A percentile compares a stretch with the other conserved stretches of the same genome.
Conservation (phyloP, 257 asterid species). For the Cynanchum wilfordii region DNA sequence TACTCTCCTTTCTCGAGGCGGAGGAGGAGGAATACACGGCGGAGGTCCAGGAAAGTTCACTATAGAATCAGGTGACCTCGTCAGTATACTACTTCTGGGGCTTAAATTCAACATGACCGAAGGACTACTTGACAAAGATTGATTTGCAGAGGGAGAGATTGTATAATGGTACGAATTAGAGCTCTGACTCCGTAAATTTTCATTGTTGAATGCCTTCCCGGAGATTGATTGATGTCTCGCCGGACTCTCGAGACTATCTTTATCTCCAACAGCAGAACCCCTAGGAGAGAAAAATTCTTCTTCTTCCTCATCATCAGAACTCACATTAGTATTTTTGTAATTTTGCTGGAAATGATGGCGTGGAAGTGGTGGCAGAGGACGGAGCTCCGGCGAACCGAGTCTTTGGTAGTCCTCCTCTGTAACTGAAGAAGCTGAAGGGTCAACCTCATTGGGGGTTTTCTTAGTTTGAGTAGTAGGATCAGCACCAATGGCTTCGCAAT, state of each 20-base stretch:
- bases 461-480: not conserved
- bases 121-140: conserved; percentile 57
- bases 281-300: conserved; percentile 66
- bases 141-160: conserved; percentile 33
- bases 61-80: conserved; percentile 66
- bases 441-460: conserved; percentile 19
- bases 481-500: conserved; percentile 6
- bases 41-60: conserved; percentile 54
- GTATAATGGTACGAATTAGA: conserved; percentile 27
- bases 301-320: conserved; percentile 27
- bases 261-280: conserved; percentile 44
- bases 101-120: conserved; percentile 46
- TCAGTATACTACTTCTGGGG: conserved; percentile 58
- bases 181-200: conserved; percentile 27
- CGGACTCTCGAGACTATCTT: conserved; percentile 30
- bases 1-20: conserved; percentile 34
- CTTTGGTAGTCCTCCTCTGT: conserved; percentile 27
- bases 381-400: conserved; percentile 87
- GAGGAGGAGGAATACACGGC: conserved; percentile 51
- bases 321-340: conserved; percentile 16
- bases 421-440: conserved; percentile 10
- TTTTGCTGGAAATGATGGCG: conserved; percentile 46
- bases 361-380: conserved; percentile 81
- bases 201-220: conserved; percentile 3
- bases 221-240: conserved; percentile 14